phyloP scores from a whole-genome alignment of 2,329 filamentous ascomycete species.

The Aspergillus hiratsukae region DNA sequence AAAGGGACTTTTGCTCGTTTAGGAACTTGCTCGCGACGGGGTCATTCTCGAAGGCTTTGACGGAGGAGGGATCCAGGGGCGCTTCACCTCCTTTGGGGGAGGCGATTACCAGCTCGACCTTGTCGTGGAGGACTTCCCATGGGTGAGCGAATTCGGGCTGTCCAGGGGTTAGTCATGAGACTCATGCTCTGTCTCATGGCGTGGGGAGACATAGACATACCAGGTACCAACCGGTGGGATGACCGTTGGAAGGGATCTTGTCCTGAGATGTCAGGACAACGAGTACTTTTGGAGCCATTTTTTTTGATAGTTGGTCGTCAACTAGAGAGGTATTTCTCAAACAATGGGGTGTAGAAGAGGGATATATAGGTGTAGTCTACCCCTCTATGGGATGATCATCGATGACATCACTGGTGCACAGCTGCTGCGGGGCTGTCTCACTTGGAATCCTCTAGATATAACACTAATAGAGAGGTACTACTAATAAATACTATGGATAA shows the following conservation, averaged over 20 bases:
- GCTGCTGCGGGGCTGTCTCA: too few species aligned
- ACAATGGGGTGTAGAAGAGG: not conserved
- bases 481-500: not conserved
- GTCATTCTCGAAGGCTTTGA: conserved; percentile 55
- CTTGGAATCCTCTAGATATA: not conserved
- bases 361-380: not conserved
- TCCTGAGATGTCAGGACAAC: conserved; percentile 64
- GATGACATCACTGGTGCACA: not conserved
- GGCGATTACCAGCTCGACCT: conserved; percentile 54
- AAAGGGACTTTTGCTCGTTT: conserved; percentile 53
- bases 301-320: too few species aligned
- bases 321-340: too few species aligned
- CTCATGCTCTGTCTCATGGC: not conserved
- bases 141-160: conserved; percentile 61
- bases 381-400: not conserved
- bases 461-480: not conserved
- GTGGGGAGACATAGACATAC: conserved; percentile 33
- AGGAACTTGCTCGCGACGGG: conserved; percentile 51
- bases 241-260: conserved; percentile 39
- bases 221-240: conserved; percentile 67
- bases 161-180: not conserved
- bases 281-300: conserved; percentile 56
- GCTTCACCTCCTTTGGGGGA: conserved; percentile 60
- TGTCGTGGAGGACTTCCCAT: conserved; percentile 53
- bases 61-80: conserved; percentile 56